A percentile compares a stretch with the other conserved stretches of the same genome.
Evolutionary conservation across 352 stramenopile genomes (phyloP).

Genomic region (Phytopythium kandeliae): DNA sequence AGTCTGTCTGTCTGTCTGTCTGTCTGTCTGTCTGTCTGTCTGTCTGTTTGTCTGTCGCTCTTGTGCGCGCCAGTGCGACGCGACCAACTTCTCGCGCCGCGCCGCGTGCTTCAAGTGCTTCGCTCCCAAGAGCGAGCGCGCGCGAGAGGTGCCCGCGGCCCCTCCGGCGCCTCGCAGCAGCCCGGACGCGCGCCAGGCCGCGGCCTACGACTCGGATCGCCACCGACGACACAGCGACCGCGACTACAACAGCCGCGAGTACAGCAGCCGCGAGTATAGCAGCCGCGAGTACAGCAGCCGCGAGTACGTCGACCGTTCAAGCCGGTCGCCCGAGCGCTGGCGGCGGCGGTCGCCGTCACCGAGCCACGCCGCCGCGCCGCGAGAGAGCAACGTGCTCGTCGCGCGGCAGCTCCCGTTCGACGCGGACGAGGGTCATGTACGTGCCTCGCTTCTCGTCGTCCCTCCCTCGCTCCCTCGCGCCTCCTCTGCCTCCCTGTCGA

Average conservation of each 20-base stretch:
- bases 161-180: no score
- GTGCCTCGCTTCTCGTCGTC: no score
- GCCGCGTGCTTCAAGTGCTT: constrained; percentile 72
- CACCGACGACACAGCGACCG: not conserved
- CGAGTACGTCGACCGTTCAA: no score
- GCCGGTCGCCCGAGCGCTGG: constrained; percentile 3
- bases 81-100: constrained; percentile 66
- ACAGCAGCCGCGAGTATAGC: not conserved
- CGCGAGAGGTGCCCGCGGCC: constrained; percentile 26
- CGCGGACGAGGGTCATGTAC: constrained; percentile 72
- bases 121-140: constrained; percentile 21
- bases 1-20: no score
- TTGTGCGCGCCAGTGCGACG: constrained; percentile 39
- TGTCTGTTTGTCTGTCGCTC: no score
- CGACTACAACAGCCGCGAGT: not conserved
- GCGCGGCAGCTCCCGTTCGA: constrained; percentile 67
- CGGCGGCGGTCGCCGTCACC: constrained; percentile 5
- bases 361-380: not conserved
- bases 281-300: not conserved
- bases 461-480: no score
- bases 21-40: not conserved
- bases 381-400: constrained; percentile 55
- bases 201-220: not conserved
- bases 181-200: no score
- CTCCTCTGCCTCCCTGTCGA: no score